Base-by-base conservation (phyloP, 2,329 filamentous ascomycete species). In the Malbranchea cinnamomea region DNA sequence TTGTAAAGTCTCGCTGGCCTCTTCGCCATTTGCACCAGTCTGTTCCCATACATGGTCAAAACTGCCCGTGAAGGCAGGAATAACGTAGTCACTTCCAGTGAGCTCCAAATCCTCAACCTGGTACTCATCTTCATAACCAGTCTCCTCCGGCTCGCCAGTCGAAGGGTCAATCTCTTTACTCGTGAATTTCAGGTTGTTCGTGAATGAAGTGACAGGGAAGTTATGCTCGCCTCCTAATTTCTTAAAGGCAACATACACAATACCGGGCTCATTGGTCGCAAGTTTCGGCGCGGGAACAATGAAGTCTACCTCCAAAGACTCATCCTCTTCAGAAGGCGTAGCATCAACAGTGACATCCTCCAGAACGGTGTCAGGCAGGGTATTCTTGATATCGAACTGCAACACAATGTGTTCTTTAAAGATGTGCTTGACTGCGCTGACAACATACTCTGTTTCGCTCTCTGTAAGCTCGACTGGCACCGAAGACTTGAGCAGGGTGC, bases 311-410 rank as follows among this genome's bases (percentile, higher is more conserved):
- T 74, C 71, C 23, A 78, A 51, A 20, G 61, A 52, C 48, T 89
- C 82, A 4, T 89, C 85, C 31, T 89, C 79, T 21, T 91, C 79
- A 1, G 74, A 63, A 4, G 85, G 82, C 1, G 78, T 77, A 17
- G 79, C 79, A 11, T 85, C 69, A 22, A 93, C 73, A 0, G 81
- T 83, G 10, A 92, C 83, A 38, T 92, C 82, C 52, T 93, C 83
- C 19, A 95, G 67, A 16, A 98, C 72, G 10, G 84, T 92, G 37
- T 85, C 82, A 8, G 82, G 78, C 7, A 98, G 67, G 2, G 89
- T 98, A 63, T 98, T 98, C 68, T 92, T 95, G 54, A 98, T 75
- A 51, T 95, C 82, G 56, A 89, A 98, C 51, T 98, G 89, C 32
- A 98, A 63, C 19, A 98, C 87, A 48, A 98, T 66, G 50, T 95